Conservation (phyloP, 306 rosid genomes). For the Rosa chinensis region DNA sequence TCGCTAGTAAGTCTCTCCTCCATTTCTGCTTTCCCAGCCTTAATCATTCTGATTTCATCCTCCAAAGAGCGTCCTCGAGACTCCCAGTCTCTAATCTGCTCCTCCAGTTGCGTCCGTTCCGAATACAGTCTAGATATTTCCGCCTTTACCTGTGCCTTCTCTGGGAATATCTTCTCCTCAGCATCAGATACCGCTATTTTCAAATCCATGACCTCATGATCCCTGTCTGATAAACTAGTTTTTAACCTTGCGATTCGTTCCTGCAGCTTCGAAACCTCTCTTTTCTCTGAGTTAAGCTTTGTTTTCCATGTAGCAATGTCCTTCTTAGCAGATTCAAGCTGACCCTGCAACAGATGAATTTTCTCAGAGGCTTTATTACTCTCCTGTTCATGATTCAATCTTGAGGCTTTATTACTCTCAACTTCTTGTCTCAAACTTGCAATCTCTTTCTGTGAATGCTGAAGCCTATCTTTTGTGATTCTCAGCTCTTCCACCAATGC, state of each 20-base stretch:
- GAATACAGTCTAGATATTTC: conserved; percentile 61
- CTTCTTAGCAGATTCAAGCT: conserved; percentile 59
- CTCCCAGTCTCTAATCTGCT: conserved; percentile 69
- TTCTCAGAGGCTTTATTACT: conserved; percentile 52
- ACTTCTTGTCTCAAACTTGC: conserved; percentile 50
- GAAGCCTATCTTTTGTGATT: conserved; percentile 53
- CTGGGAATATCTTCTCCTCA: conserved; percentile 92
- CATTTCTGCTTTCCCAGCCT: conserved; percentile 48
- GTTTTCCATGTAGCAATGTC: conserved; percentile 62
- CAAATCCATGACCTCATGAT: conserved; percentile 76
- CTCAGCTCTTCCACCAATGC: conserved; percentile 53
- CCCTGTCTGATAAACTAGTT: conserved; percentile 74
- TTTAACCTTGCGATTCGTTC: conserved; percentile 69
- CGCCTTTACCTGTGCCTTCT: conserved; percentile 76
- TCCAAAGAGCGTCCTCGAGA: conserved; percentile 63
- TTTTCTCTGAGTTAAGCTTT: conserved; percentile 70
- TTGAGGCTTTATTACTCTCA: conserved; percentile 49
- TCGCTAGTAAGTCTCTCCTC: conserved; percentile 52
- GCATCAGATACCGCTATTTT: conserved; percentile 90
- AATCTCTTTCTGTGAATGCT: conserved; percentile 56
- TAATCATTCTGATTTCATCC: conserved; percentile 78
- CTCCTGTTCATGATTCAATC: conserved; percentile 52
- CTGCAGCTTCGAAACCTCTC: conserved; percentile 70
- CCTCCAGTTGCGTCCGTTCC: conserved; percentile 45
- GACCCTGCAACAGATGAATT: conserved; percentile 53